These are phyloP conservation scores for Claviceps capensis DNA, from an alignment of 2,329 filamentous ascomycete species.

Conservation along the genomic window DNA sequence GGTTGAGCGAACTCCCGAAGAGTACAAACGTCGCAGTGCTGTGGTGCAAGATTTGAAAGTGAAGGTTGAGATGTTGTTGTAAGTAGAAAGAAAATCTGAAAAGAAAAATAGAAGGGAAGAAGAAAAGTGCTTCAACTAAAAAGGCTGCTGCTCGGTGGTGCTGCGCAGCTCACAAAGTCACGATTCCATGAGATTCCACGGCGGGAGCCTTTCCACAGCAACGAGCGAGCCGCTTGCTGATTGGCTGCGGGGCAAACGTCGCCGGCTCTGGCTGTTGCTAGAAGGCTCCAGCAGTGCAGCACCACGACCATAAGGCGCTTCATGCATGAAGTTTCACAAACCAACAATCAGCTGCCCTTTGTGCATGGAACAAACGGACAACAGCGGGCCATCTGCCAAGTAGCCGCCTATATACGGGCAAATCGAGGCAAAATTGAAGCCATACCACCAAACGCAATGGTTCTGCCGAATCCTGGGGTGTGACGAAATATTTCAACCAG, in stretches of 20 bases:
- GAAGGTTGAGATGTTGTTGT: slow-evolving; percentile 5
- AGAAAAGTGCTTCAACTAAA: slow-evolving; percentile 17
- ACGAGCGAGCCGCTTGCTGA: slow-evolving; percentile 10
- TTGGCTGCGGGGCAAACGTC: slow-evolving; percentile 10
- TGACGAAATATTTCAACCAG: no score
- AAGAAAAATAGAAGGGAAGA: slow-evolving; percentile 12
- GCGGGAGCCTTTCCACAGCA: slow-evolving; percentile 16
- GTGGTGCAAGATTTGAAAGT: slow-evolving; percentile 2
- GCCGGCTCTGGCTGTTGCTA: slow-evolving; percentile 7
- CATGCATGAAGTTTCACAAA: background rate
- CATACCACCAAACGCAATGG: no score
- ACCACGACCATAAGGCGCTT: background rate
- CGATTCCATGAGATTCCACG: slow-evolving; percentile 35
- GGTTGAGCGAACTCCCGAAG: slow-evolving; percentile 1
- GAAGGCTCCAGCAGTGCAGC: slow-evolving; percentile 13
- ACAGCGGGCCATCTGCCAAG: background rate
- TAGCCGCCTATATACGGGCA: background rate
- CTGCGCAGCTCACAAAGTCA: slow-evolving; percentile 15
- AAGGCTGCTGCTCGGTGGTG: slow-evolving; percentile 16
- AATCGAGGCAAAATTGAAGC: background rate
- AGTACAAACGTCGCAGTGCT: slow-evolving; percentile 11
- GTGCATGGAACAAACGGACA: background rate
- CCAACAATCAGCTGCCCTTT: background rate
- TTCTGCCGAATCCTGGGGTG: no score
- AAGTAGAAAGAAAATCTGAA: slow-evolving; percentile 10